Conservation (phyloP, 129 eudicot genomes). For the Logfia minima region DNA sequence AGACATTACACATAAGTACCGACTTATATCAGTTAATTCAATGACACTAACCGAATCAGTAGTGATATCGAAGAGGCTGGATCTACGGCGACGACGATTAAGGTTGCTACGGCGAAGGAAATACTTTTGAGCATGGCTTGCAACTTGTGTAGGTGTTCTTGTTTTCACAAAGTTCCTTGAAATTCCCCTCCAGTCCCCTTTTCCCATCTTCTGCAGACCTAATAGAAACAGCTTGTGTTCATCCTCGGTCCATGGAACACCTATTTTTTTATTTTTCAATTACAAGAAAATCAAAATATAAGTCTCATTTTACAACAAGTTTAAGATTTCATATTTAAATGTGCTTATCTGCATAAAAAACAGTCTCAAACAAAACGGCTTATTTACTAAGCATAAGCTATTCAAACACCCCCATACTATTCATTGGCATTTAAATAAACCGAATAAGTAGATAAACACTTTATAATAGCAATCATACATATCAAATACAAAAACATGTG, state of each 20-base stretch:
- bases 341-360: no score
- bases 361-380: not conserved
- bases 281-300: not conserved
- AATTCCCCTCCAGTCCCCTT: constrained; percentile 97
- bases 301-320: not conserved
- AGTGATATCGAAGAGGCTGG: constrained; percentile 94
- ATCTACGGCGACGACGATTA: constrained; percentile 84
- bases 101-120: constrained; percentile 79
- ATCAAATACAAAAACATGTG: no score
- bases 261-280: constrained; percentile 36
- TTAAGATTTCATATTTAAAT: no score
- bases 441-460: no score
- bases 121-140: constrained; percentile 96
- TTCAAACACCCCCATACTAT: not conserved
- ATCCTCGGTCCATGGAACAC: constrained; percentile 97
- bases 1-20: not conserved
- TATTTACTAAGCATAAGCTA: not conserved
- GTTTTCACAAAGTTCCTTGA: constrained; percentile 81
- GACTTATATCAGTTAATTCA: not conserved
- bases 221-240: constrained; percentile 86
- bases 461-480: no score
- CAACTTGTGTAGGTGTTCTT: constrained; percentile 93
- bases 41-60: constrained; percentile 61
- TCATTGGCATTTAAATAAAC: not conserved
- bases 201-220: constrained; percentile 82